Evolutionary conservation across 2,329 filamentous ascomycete genomes (phyloP).

Genomic region (Fusarium incarnatum): DNA sequence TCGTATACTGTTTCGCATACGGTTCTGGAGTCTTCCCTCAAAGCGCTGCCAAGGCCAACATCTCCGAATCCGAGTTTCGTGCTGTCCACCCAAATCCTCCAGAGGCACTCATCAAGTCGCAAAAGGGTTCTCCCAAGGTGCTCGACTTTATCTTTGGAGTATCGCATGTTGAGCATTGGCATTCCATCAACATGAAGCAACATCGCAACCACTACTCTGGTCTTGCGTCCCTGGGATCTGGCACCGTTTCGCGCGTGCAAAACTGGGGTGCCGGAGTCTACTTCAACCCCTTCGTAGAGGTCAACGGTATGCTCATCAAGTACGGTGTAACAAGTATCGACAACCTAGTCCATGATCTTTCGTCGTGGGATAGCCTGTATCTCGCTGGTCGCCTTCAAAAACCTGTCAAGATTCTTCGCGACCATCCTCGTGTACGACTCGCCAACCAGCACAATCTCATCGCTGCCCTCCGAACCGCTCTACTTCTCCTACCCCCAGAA

Average conservation of each 20-base stretch:
- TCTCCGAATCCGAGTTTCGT: slow-evolving; percentile 67
- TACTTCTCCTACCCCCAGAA: slow-evolving; percentile 83
- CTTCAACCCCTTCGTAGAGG: slow-evolving; percentile 94
- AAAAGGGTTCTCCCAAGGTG: slow-evolving; percentile 92
- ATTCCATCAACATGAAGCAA: slow-evolving; percentile 89
- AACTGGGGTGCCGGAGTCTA: slow-evolving; percentile 96
- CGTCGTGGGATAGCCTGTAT: slow-evolving; percentile 93
- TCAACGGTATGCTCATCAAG: slow-evolving; percentile 96
- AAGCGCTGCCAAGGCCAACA: slow-evolving; percentile 61
- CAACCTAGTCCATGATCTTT: slow-evolving; percentile 86
- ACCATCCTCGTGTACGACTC: slow-evolving; percentile 90
- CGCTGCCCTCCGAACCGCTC: slow-evolving; percentile 87
- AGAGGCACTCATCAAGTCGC: slow-evolving; percentile 82
- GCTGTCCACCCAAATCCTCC: slow-evolving; percentile 86
- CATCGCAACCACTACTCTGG: slow-evolving; percentile 94
- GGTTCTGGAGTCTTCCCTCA: slow-evolving; percentile 97
- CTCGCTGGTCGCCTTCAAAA: slow-evolving; percentile 97
- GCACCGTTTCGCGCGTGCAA: slow-evolving; percentile 84
- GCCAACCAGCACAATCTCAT: slow-evolving; percentile 97
- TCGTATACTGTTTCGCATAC: slow-evolving; percentile 96
- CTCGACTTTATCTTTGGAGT: slow-evolving; percentile 99
- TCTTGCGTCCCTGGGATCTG: slow-evolving; percentile 85
- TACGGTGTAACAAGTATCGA: slow-evolving; percentile 97
- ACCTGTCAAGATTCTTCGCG: slow-evolving; percentile 95
- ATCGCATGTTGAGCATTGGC: slow-evolving; percentile 95